Evolutionary conservation across 192 early-diverging fungal genomes (phyloP).

Genomic region (Geosiphon pyriformis): DNA sequence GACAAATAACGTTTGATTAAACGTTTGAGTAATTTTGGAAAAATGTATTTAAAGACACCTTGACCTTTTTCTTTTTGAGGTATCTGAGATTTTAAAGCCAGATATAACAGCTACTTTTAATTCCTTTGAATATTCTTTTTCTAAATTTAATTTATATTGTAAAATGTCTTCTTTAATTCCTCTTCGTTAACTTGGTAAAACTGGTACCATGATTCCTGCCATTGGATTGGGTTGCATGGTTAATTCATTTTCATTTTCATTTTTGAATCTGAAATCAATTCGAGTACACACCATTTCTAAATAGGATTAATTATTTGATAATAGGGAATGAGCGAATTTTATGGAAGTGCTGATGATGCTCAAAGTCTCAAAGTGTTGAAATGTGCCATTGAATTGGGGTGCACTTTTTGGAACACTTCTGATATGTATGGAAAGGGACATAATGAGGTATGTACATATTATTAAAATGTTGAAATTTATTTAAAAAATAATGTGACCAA

Average conservation of each 20-base stretch:
- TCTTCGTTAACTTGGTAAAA: constrained; percentile 26
- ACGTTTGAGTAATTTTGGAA: too few species aligned
- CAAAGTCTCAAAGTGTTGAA: constrained; percentile 40
- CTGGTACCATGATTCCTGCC: constrained; percentile 30
- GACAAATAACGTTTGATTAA: too few species aligned
- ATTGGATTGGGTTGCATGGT: constrained; percentile 44
- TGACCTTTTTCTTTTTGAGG: too few species aligned
- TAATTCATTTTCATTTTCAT: neutral
- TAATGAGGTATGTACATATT: constrained; percentile 38
- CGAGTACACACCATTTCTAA: too few species aligned
- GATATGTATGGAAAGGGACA: constrained; percentile 52
- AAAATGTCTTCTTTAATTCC: constrained; percentile 8
- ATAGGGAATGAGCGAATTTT: constrained; percentile 34
- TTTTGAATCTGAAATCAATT: constrained; percentile 2
- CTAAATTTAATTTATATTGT: neutral
- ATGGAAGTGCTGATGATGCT: constrained; percentile 30
- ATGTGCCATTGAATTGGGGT: constrained; percentile 47
- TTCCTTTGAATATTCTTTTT: too few species aligned
- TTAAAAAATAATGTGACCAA: neutral
- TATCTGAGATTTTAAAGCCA: too few species aligned
- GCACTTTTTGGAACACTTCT: constrained; percentile 53
- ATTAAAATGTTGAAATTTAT: neutral
- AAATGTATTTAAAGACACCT: too few species aligned
- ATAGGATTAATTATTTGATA: constrained; percentile 12
- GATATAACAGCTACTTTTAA: too few species aligned